These are phyloP conservation scores for Kwoniella dendrophila DNA, from an alignment of 768 basidiomycete species.

Conservation along the genomic window DNA sequence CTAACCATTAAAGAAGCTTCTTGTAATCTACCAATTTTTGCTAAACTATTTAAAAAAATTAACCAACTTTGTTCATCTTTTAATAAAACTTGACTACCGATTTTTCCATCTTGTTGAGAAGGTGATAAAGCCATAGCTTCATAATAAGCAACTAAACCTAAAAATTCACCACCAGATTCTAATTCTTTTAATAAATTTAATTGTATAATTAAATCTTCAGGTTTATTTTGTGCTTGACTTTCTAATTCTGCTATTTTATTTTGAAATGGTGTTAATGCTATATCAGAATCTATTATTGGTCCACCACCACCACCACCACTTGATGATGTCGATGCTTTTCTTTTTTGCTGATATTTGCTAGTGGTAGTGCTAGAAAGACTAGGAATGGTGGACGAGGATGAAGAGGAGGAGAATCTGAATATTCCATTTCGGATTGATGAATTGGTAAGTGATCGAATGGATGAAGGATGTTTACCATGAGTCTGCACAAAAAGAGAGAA, in stretches of 20 bases:
- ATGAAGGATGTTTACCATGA: background rate
- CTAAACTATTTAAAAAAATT: slow-evolving; percentile 30
- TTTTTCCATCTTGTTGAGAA: slow-evolving; percentile 1
- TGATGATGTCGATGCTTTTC: too few species aligned
- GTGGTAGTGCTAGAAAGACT: background rate
- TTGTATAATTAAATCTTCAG: slow-evolving; percentile 35
- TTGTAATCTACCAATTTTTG: slow-evolving; percentile 43
- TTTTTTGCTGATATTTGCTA: too few species aligned
- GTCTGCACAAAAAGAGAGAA: background rate
- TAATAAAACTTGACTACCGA: slow-evolving; percentile 27
- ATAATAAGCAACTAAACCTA: slow-evolving; percentile 38
- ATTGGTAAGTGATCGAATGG: slow-evolving; percentile 6
- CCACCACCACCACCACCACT: too few species aligned
- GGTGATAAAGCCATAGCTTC: slow-evolving; percentile 42
- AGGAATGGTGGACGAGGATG: background rate
- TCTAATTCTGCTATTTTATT: slow-evolving; percentile 46
- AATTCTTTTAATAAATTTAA: slow-evolving; percentile 44
- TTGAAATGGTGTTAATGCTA: slow-evolving; percentile 43
- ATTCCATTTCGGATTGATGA: background rate
- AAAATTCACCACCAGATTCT: slow-evolving; percentile 35
- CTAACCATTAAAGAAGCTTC: slow-evolving; percentile 65
- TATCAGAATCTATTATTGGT: slow-evolving; percentile 13
- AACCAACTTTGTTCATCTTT: slow-evolving; percentile 31
- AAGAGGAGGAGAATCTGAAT: slow-evolving; percentile 7
- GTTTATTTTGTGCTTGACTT: slow-evolving; percentile 35